Conservation (phyloP, 106 monocot species). For the Cymbidium sinense region DNA sequence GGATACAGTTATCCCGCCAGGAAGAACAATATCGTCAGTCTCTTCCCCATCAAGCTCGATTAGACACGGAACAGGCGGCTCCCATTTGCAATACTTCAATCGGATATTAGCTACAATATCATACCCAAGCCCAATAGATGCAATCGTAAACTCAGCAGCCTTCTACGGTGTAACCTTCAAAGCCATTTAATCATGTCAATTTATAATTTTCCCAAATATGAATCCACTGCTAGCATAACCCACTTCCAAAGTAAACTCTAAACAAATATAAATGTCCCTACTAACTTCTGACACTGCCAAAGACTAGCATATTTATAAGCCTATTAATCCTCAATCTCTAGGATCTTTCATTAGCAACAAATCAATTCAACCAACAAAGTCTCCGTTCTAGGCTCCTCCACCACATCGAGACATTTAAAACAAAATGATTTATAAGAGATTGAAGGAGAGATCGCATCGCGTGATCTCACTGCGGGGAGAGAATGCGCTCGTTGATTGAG, state of each 20-base stretch:
- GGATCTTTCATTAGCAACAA: not conserved
- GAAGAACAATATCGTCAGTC: constrained; percentile 30
- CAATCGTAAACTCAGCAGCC: constrained; percentile 53
- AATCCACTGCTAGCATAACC: not conserved
- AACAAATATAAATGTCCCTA: not conserved
- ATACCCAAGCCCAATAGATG: constrained; percentile 71
- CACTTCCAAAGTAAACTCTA: not conserved
- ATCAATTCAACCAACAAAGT: not conserved
- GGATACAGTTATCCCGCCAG: constrained; percentile 30
- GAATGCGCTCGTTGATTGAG: no score
- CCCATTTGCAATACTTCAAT: constrained; percentile 68
- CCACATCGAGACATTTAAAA: no score
- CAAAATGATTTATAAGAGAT: no score
- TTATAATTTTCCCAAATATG: not conserved
- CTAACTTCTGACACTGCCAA: not conserved
- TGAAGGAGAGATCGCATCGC: no score
- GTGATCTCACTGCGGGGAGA: no score
- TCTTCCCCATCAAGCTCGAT: constrained; percentile 52
- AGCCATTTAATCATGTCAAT: constrained; percentile 24
- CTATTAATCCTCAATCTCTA: not conserved
- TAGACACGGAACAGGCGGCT: constrained; percentile 48
- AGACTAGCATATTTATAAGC: not conserved
- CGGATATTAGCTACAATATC: constrained; percentile 58
- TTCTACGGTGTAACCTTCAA: constrained; percentile 21
- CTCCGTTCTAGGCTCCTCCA: not conserved